Percentiles rank a stretch among this genome's conserved stretches.
Conservation (phyloP, 768 basidiomycete species). For the Rhizopogon salebrosus region DNA sequence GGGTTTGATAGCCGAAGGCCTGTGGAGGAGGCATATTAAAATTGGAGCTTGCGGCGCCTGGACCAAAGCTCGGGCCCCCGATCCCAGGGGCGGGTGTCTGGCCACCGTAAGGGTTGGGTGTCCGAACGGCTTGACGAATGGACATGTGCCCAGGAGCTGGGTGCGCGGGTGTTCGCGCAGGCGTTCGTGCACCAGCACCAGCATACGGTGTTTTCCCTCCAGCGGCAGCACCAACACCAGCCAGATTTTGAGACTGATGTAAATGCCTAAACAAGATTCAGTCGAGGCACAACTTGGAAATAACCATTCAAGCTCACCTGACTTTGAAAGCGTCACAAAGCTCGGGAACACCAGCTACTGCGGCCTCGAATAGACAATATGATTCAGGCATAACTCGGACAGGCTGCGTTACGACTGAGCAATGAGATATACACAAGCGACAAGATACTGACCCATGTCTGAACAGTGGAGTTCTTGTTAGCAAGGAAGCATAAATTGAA, state of each 20-base stretch:
- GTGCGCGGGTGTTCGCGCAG: constrained; percentile 67
- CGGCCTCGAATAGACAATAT: constrained; percentile 86
- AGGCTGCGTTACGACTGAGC: constrained; percentile 42
- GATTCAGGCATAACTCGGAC: constrained; percentile 84
- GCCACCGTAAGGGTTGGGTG: constrained; percentile 74
- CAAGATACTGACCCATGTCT: constrained; percentile 68
- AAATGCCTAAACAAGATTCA: constrained; percentile 47
- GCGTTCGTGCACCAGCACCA: constrained; percentile 68
- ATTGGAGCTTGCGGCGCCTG: constrained; percentile 20
- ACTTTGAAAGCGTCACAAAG: constrained; percentile 98
- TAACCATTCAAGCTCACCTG: constrained; percentile 36
- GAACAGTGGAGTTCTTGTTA: constrained; percentile 84
- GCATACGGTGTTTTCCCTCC: constrained; percentile 76
- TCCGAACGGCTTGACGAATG: constrained; percentile 61
- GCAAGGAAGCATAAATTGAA: constrained; percentile 92
- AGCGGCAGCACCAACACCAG: constrained; percentile 33
- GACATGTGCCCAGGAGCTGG: constrained; percentile 81
- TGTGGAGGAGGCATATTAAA: constrained; percentile 27
- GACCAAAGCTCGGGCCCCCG: constrained; percentile 30
- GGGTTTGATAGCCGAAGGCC: constrained; percentile 37
- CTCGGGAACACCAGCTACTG: constrained; percentile 87
- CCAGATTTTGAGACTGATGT: constrained; percentile 69
- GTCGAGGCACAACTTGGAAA: background rate
- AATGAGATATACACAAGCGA: background rate
- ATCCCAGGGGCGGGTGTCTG: constrained; percentile 33